Conservation (phyloP, 2,329 filamentous ascomycete species). For the Penicillium sp. region DNA sequence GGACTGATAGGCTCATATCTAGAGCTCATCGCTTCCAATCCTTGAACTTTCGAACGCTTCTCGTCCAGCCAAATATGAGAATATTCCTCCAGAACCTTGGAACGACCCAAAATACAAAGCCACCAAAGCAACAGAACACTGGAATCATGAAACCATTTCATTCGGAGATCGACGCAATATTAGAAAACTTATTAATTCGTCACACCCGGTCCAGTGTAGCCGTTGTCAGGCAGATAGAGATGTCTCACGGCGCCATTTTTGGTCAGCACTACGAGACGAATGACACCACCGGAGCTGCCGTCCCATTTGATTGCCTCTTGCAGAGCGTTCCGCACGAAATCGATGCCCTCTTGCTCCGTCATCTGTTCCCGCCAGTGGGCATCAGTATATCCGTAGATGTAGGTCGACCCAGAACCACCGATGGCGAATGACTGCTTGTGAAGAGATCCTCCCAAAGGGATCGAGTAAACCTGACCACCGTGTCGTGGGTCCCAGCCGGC, state of each 20-base stretch:
- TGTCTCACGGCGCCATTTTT: slow-evolving; percentile 87
- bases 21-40: neutral
- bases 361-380: slow-evolving; percentile 94
- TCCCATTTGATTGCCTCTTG: slow-evolving; percentile 99
- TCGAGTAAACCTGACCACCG: slow-evolving; percentile 96
- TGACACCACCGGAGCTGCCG: slow-evolving; percentile 96
- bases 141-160: slow-evolving; percentile 20
- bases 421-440: slow-evolving; percentile 98
- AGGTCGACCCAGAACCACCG: slow-evolving; percentile 94
- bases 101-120: no score
- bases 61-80: no score
- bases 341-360: slow-evolving; percentile 85
- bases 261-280: slow-evolving; percentile 95
- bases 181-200: slow-evolving; percentile 35
- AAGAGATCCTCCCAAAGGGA: slow-evolving; percentile 91
- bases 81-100: no score
- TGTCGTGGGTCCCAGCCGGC: slow-evolving; percentile 96
- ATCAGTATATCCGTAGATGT: slow-evolving; percentile 99
- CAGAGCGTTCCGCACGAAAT: slow-evolving; percentile 89
- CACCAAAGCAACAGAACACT: neutral
- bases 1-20: no score
- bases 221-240: slow-evolving; percentile 90
- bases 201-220: slow-evolving; percentile 74
- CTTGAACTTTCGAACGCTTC: neutral
- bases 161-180: slow-evolving; percentile 18